Evolutionary conservation across 768 basidiomycete species (phyloP), one percentile per base, ranked within the genome.

Genomic region (Agrocybe chaxingu): DNA sequence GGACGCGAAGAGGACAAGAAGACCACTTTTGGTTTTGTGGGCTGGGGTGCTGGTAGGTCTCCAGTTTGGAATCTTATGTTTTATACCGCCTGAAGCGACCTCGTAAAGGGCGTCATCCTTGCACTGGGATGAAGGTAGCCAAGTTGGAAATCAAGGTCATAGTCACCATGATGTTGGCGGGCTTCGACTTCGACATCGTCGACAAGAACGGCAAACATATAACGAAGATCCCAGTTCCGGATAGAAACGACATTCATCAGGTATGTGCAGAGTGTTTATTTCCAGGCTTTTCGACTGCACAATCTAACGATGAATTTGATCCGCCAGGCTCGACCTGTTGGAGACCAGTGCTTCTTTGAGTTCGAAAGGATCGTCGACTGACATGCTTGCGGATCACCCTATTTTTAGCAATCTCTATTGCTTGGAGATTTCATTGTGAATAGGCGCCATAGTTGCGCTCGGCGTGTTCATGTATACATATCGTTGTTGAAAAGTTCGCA

Each of bases 31-130:
- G 57, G 55, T 12, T 72, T 57, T 51, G 30, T 72, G 3, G 70
- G 62, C 6, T 72, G 70, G 70, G 71, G 71, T 42, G 65, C 56
- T n/a, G 71, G 70, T 66, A 48, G 47, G 62, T 47, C 13, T 13
- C 30, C 24, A 5, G 24, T 24, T 24, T 24, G 24, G 5, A 24
- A 3, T 24, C 24, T 24, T 24, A 24, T 24, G 24, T 24, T 24
- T 24, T 24, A 24, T 24, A 24, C 24, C 24, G 24, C 24, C 24
- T 24, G 24, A 24, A 24, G 24, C 24, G 24, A 24, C 24, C 54
- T 2, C 60, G 57, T 55, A 55, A 57, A 49, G 61, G 56, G 9
- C 45, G 47, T 3, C 53, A 53, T 37, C 47, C 47, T 3, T 56
- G 51, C 31, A 40, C 51, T 7, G 51, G 55, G 10, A 52, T 53